These are phyloP conservation scores for Leishmania lainsoni DNA, from an alignment of 208 protist species.

Conservation along the genomic window DNA sequence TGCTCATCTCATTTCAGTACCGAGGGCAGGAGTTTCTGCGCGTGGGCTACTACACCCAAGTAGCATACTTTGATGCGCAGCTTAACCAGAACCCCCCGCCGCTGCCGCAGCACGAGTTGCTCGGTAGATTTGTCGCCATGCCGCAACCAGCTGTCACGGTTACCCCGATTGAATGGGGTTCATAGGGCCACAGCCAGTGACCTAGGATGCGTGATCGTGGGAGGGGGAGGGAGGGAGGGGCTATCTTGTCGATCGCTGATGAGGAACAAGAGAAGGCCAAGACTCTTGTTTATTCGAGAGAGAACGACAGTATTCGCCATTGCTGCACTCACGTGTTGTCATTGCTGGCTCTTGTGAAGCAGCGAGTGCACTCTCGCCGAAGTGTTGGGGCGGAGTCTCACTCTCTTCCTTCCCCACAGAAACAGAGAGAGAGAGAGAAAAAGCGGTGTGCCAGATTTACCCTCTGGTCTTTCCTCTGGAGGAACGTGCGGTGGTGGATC, in stretches of 20 bases:
- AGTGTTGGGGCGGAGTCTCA: neutral
- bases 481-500: neutral
- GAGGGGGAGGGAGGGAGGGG: neutral
- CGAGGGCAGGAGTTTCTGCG: constrained; percentile 95
- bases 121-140: constrained; percentile 89
- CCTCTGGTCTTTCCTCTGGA: neutral
- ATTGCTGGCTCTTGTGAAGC: neutral
- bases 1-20: constrained; percentile 97
- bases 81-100: constrained; percentile 67
- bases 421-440: neutral
- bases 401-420: neutral
- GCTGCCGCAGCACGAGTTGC: constrained; percentile 40
- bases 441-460: neutral
- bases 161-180: constrained; percentile 74
- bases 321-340: neutral
- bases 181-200: constrained; percentile 5
- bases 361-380: neutral
- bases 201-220: neutral
- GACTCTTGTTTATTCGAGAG: neutral
- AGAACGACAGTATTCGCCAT: neutral
- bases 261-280: neutral
- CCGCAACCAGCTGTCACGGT: constrained; percentile 84
- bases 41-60: constrained; percentile 98
- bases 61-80: constrained; percentile 89
- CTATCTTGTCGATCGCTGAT: neutral